Base-by-base conservation (phyloP, 1,139 yeast genomes). In the Suhomyces bribrorum region DNA sequence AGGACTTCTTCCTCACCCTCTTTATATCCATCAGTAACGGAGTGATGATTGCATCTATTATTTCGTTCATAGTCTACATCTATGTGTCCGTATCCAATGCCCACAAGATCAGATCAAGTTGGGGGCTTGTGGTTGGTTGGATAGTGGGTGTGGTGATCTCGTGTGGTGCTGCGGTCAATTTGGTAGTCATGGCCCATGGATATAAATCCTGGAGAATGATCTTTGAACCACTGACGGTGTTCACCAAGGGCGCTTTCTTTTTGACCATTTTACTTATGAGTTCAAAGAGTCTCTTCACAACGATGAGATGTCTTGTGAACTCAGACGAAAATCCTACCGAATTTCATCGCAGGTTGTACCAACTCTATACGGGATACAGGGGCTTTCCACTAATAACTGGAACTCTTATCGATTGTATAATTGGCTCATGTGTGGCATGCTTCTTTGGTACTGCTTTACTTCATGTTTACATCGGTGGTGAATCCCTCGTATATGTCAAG, bases 101-200 rank as follows among this genome's bases (percentile, higher is more conserved):
- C 36, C 75, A 76, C 33, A 66, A 78, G 14, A 75, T 85, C 8
- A 72, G 80, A 36, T 83, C 90, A 2, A 74, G 73, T 49, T 34
- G 68, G 2, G 90, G 92, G 0, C 61, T 86, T 9, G 49, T 82
- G 6, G 40, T 74, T n/a, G 90, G 89, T 1, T 81, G 84, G 66
- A 20, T 71, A 0, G 75, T 75, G 2, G 81, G 83, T 46, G 54
- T 73, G 1, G 29, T 61, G 0, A 54, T 85, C 5, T 64, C 87
- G 9, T 62, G 81, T 1, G 68, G 86, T 1, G 73, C 79, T 1
- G 71, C 90, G 0, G 46, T 81, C 7, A 72, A 56, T 32, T 24
- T 66, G 5, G 44, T 59, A 6, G 50, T 57, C 4, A 23, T 37
- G 6, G 17, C 53, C 7, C 50, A 53, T 34, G 51, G 53, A 7